Evolutionary conservation across 2,329 filamentous ascomycete genomes (phyloP).

Genomic region (Clonostachys rhizophaga): DNA sequence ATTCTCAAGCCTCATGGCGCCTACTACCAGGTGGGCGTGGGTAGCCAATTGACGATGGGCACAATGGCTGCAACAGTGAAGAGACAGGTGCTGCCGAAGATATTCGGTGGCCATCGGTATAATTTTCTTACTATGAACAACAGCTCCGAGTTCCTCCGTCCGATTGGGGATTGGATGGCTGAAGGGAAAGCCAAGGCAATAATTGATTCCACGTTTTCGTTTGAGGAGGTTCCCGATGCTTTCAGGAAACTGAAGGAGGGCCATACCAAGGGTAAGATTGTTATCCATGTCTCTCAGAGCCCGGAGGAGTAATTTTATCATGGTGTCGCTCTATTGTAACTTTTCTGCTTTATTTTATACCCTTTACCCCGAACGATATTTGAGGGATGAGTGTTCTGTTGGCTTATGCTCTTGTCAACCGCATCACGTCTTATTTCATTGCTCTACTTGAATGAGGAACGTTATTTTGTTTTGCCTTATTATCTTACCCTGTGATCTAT

Average conservation of each 20-base stretch:
- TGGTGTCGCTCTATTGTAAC: no score
- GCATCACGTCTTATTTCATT: no score
- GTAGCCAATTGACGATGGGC: conserved; percentile 13
- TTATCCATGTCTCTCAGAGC: conserved; percentile 19
- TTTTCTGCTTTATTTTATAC: no score
- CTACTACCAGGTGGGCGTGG: conserved; percentile 45
- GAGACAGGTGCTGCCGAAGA: conserved; percentile 18
- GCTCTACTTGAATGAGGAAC: no score
- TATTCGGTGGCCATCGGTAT: conserved; percentile 34
- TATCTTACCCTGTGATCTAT: no score
- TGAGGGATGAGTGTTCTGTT: no score
- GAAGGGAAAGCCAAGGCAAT: conserved; percentile 53
- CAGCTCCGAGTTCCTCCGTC: conserved; percentile 36
- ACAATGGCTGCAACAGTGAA: conserved; percentile 3
- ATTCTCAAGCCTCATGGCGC: conserved; percentile 43
- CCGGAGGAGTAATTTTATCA: no score
- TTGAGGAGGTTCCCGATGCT: conserved; percentile 50
- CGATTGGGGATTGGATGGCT: conserved; percentile 49
- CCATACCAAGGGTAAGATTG: conserved; percentile 56
- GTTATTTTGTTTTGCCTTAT: no score
- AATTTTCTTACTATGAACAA: conserved; percentile 30
- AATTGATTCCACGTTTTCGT: conserved; percentile 49
- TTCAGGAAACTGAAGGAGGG: conserved; percentile 55
- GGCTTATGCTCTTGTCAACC: no score
- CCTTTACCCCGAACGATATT: no score